phyloP scores from a whole-genome alignment of 139 green algal genomes.

The Desmodesmus armatus region DNA sequence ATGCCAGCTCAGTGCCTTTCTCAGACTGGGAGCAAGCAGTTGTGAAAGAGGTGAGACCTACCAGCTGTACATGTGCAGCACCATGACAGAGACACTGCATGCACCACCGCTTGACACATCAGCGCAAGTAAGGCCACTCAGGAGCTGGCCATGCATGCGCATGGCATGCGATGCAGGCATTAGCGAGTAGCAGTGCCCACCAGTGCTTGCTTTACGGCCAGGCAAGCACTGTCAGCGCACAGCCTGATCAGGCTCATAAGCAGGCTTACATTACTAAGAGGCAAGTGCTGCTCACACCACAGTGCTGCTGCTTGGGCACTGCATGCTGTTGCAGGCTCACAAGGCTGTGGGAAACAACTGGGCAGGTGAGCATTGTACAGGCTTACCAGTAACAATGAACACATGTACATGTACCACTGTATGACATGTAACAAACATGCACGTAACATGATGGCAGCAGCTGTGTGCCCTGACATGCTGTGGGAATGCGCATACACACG shows the following conservation, averaged over 20 bases:
- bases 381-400: no score
- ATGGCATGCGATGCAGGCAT: no score
- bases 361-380: slow-evolving; percentile 35
- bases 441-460: background rate
- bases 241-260: background rate
- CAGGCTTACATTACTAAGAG: no score
- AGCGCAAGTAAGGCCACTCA: background rate
- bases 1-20: slow-evolving; percentile 36
- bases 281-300: no score
- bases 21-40: slow-evolving; percentile 44
- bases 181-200: background rate
- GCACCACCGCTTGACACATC: background rate
- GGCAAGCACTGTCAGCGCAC: background rate
- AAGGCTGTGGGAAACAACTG: slow-evolving; percentile 38
- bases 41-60: slow-evolving; percentile 1
- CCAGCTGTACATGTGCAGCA: no score
- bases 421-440: no score
- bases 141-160: background rate
- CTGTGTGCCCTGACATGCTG: background rate
- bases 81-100: background rate
- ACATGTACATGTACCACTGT: no score
- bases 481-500: no score
- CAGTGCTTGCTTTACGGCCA: background rate
- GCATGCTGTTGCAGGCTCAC: slow-evolving; percentile 33
- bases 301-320: background rate